Conservation (phyloP, 306 rosid species). For the Vigna unguiculata region DNA sequence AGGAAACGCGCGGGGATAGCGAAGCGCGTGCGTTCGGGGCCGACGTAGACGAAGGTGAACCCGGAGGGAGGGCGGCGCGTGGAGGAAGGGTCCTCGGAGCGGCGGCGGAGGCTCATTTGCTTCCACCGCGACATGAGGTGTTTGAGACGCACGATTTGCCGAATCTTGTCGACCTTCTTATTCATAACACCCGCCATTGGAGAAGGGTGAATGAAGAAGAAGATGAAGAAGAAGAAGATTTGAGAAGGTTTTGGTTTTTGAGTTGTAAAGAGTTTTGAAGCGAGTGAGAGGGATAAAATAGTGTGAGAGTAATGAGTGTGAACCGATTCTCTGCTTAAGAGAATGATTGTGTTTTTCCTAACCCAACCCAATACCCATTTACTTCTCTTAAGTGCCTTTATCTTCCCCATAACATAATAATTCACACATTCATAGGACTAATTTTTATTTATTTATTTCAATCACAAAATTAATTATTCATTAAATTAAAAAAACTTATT, state of each 20-base stretch:
- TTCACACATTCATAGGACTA: too few species aligned
- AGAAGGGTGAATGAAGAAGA: background rate
- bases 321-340: slow-evolving; percentile 2
- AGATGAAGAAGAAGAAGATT: too few species aligned
- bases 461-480: too few species aligned
- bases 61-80: slow-evolving; percentile 45
- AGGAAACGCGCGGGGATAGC: slow-evolving; percentile 60
- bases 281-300: background rate
- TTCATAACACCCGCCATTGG: slow-evolving; percentile 47
- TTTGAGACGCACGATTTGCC: slow-evolving; percentile 56
- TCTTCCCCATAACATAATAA: too few species aligned
- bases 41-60: slow-evolving; percentile 55
- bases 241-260: background rate
- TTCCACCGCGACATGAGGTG: slow-evolving; percentile 43
- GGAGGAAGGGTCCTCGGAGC: background rate
- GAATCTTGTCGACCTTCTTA: slow-evolving; percentile 56
- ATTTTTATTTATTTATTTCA: too few species aligned
- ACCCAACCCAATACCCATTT: background rate
- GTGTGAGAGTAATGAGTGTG: background rate
- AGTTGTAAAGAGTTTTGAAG: background rate
- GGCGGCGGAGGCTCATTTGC: slow-evolving; percentile 33
- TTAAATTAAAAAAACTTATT: too few species aligned
- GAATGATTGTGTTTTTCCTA: slow-evolving; percentile 19
- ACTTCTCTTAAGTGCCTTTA: too few species aligned
- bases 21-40: slow-evolving; percentile 51